Evolutionary conservation across 257 asterid species (phyloP).

Genomic region (Nicotiana undulata): DNA sequence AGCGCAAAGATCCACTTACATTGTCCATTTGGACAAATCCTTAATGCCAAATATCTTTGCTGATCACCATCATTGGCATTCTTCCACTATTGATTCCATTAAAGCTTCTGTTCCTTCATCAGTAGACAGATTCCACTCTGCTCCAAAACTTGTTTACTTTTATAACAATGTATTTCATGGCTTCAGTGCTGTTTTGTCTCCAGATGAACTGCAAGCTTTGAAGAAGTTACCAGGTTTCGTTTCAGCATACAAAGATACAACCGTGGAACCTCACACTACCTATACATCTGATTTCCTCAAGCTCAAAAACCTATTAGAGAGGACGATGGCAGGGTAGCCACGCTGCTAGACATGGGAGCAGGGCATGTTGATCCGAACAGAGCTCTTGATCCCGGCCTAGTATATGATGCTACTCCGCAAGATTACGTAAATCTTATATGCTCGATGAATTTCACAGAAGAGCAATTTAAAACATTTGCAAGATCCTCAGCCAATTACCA

Average conservation of each 20-base stretch:
- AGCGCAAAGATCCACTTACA: conserved; percentile 18
- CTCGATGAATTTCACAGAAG: conserved; percentile 14
- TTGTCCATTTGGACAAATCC: conserved; percentile 23
- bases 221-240: conserved; percentile 15
- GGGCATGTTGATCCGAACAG: conserved; percentile 14
- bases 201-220: conserved; percentile 5
- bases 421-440: conserved; percentile 19
- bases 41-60: conserved; percentile 18
- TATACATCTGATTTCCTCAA: conserved; percentile 9
- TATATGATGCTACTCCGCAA: conserved; percentile 13
- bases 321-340: background rate
- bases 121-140: background rate
- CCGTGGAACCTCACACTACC: conserved; percentile 9
- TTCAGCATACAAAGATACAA: conserved; percentile 11
- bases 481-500: background rate
- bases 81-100: conserved; percentile 1
- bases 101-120: background rate
- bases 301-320: background rate
- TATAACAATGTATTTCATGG: conserved; percentile 21
- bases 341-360: conserved; percentile 17
- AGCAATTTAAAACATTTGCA: conserved; percentile 8
- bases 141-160: conserved; percentile 11
- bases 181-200: conserved; percentile 16
- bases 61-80: conserved; percentile 21
- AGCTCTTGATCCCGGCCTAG: conserved; percentile 22